Evolutionary conservation across 1,284 basidiomycete species (phyloP).

Genomic region (Trametes polyzona): DNA sequence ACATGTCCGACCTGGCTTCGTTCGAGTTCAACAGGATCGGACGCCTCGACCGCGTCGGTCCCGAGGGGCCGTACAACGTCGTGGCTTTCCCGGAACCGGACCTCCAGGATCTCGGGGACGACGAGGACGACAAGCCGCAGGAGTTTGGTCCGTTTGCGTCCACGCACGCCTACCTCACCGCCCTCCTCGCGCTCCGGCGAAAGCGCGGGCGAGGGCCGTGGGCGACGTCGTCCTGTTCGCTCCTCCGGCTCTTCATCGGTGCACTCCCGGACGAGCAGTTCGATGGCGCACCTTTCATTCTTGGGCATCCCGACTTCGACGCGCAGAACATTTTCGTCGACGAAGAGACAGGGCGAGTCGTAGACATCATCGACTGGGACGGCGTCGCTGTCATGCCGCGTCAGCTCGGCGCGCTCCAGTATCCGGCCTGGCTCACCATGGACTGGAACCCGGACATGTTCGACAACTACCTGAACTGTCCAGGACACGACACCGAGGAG

Average conservation of each 20-base stretch:
- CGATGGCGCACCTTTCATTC: slow-evolving; percentile 9
- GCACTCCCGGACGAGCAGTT: not conserved
- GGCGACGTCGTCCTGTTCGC: not conserved
- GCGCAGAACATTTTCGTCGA: slow-evolving; percentile 16
- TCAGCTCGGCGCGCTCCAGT: slow-evolving; percentile 7
- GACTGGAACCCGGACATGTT: slow-evolving; percentile 1
- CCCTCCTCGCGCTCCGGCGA: not conserved
- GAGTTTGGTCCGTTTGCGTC: not conserved
- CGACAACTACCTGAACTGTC: not conserved
- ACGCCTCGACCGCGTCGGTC: not conserved
- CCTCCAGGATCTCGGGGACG: no score
- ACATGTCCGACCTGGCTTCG: not conserved
- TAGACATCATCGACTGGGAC: slow-evolving; percentile 17
- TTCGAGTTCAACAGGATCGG: slow-evolving; percentile 10
- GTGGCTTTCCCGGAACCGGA: not conserved
- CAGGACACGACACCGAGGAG: not conserved
- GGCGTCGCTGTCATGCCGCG: slow-evolving; percentile 1
- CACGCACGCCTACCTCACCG: not conserved
- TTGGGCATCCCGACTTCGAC: slow-evolving; percentile 15
- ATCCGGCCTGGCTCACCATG: slow-evolving; percentile 1
- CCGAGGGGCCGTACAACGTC: not conserved
- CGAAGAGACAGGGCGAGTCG: slow-evolving; percentile 1
- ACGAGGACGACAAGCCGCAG: not conserved
- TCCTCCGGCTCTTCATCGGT: slow-evolving; percentile 2
- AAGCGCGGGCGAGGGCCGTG: no score